Conservation (phyloP, 2,329 filamentous ascomycete species). For the Alternaria triticina region DNA sequence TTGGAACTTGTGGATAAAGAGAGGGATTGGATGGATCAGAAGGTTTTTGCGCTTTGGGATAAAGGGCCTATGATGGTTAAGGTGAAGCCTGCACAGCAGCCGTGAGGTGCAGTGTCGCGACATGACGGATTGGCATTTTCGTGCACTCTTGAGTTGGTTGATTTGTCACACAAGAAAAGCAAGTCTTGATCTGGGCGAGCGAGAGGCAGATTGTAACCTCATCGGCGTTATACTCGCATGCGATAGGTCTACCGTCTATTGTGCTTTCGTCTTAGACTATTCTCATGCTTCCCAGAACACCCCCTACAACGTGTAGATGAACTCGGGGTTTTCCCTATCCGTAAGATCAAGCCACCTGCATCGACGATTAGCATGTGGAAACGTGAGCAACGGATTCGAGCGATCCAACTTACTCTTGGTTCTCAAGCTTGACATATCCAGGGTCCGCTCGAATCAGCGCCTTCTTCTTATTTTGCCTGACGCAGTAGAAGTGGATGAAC, state of each 20-base stretch:
- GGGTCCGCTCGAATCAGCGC: constrained; percentile 58
- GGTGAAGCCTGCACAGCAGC: constrained; percentile 25
- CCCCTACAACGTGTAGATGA: constrained; percentile 62
- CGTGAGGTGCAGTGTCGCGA: neutral
- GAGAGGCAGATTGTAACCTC: too few species aligned
- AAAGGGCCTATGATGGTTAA: constrained; percentile 38
- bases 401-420: constrained; percentile 62
- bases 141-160: neutral
- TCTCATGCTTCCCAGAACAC: neutral
- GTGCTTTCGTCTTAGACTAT: neutral
- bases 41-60: constrained; percentile 42
- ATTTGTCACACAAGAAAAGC: neutral
- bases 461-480: constrained; percentile 66
- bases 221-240: neutral
- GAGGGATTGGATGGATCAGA: constrained; percentile 50
- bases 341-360: constrained; percentile 65
- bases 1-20: constrained; percentile 26
- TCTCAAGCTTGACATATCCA: constrained; percentile 66
- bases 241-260: neutral
- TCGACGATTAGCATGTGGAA: neutral
- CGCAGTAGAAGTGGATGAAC: constrained; percentile 70
- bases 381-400: neutral
- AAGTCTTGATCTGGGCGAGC: too few species aligned
- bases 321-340: constrained; percentile 69
- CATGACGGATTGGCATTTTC: neutral